phyloP scores from a whole-genome alignment of 1,284 basidiomycete genomes.

The Ceratobasidium sp. region DNA sequence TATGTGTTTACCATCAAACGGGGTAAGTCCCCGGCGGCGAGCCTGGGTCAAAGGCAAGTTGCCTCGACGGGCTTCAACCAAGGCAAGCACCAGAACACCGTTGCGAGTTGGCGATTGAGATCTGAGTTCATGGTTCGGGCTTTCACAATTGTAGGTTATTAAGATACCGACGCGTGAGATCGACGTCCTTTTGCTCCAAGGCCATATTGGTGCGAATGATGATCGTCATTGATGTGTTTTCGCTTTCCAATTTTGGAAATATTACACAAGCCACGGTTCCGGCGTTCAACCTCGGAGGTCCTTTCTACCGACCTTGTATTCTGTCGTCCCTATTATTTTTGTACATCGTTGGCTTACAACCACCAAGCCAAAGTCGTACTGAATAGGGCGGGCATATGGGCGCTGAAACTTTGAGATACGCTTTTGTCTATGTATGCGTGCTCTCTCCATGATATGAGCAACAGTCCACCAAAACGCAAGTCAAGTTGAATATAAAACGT shows the following conservation, averaged over 20 bases:
- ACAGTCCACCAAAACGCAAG: background rate
- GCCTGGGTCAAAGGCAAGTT: background rate
- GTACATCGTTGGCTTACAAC: background rate
- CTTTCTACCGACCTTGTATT: background rate
- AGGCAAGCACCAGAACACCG: background rate
- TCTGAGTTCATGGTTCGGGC: too few species aligned
- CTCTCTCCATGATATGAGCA: background rate
- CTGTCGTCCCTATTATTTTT: background rate
- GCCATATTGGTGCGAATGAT: too few species aligned
- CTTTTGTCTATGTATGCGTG: constrained; percentile 27
- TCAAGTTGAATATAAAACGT: background rate
- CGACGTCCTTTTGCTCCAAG: too few species aligned
- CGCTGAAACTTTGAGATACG: background rate
- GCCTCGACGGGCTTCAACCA: background rate
- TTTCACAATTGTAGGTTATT: too few species aligned
- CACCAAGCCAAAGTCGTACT: background rate
- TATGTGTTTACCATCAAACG: constrained; percentile 7
- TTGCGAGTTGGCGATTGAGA: constrained; percentile 5
- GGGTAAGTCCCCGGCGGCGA: constrained; percentile 20
- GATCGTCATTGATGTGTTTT: background rate
- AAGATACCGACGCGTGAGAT: constrained; percentile 3
- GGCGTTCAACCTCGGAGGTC: constrained; percentile 23
- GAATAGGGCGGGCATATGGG: background rate
- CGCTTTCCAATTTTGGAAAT: background rate
- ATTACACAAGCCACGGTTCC: constrained; percentile 12